Evolutionary conservation across 2,329 filamentous ascomycete genomes (phyloP).

Genomic region (Trichoderma brevicompactum): DNA sequence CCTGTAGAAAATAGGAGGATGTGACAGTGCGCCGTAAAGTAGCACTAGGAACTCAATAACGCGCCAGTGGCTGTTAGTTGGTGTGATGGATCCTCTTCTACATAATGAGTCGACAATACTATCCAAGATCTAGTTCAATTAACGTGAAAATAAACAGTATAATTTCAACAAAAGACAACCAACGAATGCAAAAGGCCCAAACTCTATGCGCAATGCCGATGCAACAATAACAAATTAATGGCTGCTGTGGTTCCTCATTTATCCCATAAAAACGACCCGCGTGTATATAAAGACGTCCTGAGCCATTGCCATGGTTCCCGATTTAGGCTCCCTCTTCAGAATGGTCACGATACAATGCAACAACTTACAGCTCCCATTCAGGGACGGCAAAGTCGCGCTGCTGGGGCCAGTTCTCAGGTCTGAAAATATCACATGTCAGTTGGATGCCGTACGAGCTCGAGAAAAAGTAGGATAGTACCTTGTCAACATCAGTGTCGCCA

Average conservation of each 20-base stretch:
- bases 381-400: slow-evolving; percentile 48
- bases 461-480: slow-evolving; percentile 39
- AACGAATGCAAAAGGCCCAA: not conserved
- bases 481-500: slow-evolving; percentile 48
- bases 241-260: not conserved
- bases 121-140: too few relatives aligned
- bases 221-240: not conserved
- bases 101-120: too few relatives aligned
- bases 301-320: not conserved
- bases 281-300: not conserved
- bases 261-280: not conserved
- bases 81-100: too few relatives aligned
- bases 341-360: not conserved
- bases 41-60: too few relatives aligned
- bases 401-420: slow-evolving; percentile 48
- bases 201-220: not conserved
- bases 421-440: slow-evolving; percentile 31
- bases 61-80: too few relatives aligned
- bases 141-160: too few relatives aligned
- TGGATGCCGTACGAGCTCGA: not conserved
- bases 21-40: too few relatives aligned
- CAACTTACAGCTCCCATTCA: slow-evolving; percentile 45
- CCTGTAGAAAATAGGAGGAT: too few relatives aligned
- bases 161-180: too few relatives aligned
- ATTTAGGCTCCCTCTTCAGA: not conserved